A percentile compares a stretch with the other conserved stretches of the same genome.
Evolutionary conservation across 2,329 filamentous ascomycete species (phyloP).

Genomic region (Drechslerella coelobrocha): DNA sequence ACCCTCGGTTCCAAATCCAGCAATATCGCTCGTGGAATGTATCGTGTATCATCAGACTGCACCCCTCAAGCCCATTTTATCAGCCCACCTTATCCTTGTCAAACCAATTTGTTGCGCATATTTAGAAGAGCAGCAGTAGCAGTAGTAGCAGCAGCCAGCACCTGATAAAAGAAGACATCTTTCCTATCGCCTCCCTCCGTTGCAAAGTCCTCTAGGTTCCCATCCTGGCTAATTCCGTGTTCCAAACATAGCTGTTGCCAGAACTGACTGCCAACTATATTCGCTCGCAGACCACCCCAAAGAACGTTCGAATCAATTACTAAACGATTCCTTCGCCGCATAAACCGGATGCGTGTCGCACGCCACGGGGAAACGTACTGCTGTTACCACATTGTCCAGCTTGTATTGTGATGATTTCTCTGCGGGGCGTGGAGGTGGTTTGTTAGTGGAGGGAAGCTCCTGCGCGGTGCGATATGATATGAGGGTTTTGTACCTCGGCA

Average conservation of each 20-base stretch:
- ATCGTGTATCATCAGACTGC: constrained; percentile 94
- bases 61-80: constrained; percentile 36
- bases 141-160: constrained; percentile 53
- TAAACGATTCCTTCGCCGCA: constrained; percentile 2
- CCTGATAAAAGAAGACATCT: constrained; percentile 97
- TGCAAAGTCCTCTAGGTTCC: constrained; percentile 96
- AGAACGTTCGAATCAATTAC: neutral
- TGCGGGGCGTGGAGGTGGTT: constrained; percentile 58
- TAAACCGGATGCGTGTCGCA: constrained; percentile 18
- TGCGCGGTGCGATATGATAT: neutral
- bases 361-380: constrained; percentile 70
- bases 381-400: constrained; percentile 99
- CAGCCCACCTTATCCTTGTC: neutral
- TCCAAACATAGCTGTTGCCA: constrained; percentile 99
- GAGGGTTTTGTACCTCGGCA: constrained; percentile 31
- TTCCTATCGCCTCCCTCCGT: constrained; percentile 97
- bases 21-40: constrained; percentile 93
- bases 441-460: constrained; percentile 15
- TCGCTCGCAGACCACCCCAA: constrained; percentile 6
- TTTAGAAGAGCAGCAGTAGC: no score
- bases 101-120: neutral
- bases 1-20: constrained; percentile 93
- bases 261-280: constrained; percentile 89
- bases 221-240: constrained; percentile 96
- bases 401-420: constrained; percentile 99